These are phyloP conservation scores for Hansenula sp. DNA, from an alignment of 1,139 yeast species.

Conservation along the genomic window DNA sequence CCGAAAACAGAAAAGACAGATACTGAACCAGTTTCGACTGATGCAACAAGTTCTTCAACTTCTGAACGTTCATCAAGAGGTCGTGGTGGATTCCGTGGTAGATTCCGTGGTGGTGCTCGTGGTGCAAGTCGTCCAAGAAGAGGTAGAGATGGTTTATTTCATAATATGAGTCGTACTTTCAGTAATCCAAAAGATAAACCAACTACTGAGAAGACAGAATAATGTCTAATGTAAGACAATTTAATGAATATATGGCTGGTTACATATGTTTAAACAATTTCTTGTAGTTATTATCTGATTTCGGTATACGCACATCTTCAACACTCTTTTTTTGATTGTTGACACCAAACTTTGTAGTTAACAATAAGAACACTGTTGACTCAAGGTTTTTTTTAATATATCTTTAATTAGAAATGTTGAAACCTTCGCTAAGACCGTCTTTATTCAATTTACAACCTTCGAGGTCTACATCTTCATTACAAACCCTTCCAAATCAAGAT, in stretches of 20 bases:
- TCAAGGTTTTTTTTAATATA: too few species aligned
- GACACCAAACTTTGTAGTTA: neutral
- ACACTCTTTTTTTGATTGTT: neutral
- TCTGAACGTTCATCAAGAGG: neutral
- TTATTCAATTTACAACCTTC: constrained; percentile 2
- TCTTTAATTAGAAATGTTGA: too few species aligned
- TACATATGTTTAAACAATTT: neutral
- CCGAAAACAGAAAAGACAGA: neutral
- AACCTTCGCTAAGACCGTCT: neutral
- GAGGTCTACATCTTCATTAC: constrained; percentile 9
- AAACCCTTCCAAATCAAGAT: neutral
- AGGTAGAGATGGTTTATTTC: neutral
- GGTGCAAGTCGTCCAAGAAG: constrained; percentile 1
- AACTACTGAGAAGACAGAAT: neutral
- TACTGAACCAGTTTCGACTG: too few species aligned
- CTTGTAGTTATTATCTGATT: too few species aligned
- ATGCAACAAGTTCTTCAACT: neutral
- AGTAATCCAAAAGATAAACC: constrained; percentile 1
- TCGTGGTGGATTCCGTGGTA: constrained; percentile 4
- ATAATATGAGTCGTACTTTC: constrained; percentile 4
- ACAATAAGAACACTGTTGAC: neutral
- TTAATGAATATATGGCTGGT: neutral
- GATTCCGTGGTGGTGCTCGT: constrained; percentile 4
- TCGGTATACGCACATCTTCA: neutral
- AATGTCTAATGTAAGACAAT: neutral